phyloP scores from a whole-genome alignment of 2,329 filamentous ascomycete genomes.

The Arthroderma sp. region DNA sequence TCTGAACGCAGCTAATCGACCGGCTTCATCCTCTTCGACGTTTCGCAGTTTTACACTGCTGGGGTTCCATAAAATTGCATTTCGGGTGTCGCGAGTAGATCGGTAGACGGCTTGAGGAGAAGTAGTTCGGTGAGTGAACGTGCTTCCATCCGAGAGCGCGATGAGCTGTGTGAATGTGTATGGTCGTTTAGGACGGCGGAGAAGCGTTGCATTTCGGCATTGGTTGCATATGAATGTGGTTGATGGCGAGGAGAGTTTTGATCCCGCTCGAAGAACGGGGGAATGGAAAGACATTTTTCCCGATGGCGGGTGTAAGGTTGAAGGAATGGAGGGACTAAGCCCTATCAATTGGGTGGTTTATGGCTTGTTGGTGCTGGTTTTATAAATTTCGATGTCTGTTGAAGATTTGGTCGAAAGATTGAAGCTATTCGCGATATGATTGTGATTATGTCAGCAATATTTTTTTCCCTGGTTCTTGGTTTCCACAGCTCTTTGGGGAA shows the following conservation, averaged over 20 bases:
- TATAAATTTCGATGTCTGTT: not conserved
- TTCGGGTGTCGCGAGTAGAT: slow-evolving; percentile 70
- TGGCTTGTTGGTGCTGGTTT: not conserved
- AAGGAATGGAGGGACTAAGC: not conserved
- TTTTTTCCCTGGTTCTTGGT: not conserved
- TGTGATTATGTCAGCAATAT: slow-evolving; percentile 1
- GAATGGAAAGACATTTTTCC: slow-evolving; percentile 26
- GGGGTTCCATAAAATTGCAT: slow-evolving; percentile 86
- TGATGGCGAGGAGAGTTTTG: slow-evolving; percentile 9
- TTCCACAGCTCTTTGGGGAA: not conserved
- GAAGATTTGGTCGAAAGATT: not conserved
- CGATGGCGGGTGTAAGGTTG: not conserved
- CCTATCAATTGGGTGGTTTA: not conserved
- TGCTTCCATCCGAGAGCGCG: slow-evolving; percentile 79
- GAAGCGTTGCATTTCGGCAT: slow-evolving; percentile 69
- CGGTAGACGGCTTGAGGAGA: slow-evolving; percentile 46
- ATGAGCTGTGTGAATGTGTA: slow-evolving; percentile 97
- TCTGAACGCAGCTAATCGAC: slow-evolving; percentile 74
- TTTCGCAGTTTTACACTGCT: slow-evolving; percentile 67
- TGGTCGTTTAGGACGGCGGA: slow-evolving; percentile 76
- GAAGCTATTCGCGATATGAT: not conserved
- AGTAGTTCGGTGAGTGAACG: slow-evolving; percentile 47
- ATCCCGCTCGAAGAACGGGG: slow-evolving; percentile 24
- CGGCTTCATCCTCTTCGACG: slow-evolving; percentile 90
- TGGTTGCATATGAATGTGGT: slow-evolving; percentile 43